A percentile compares a stretch with the other conserved stretches of the same genome.
Conservation (phyloP, 306 rosid genomes). For the Mimosa pudica region DNA sequence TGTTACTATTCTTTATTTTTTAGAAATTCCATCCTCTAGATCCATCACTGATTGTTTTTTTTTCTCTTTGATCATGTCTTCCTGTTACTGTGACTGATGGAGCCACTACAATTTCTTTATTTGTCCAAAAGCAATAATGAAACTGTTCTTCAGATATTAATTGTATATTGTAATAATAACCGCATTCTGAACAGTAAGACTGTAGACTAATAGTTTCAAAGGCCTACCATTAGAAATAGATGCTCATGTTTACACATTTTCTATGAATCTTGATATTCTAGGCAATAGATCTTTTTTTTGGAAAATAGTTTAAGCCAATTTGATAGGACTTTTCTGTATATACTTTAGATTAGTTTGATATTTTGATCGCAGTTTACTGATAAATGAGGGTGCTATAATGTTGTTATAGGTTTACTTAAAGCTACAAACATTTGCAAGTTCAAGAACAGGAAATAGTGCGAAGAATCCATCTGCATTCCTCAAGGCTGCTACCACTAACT, state of each 20-base stretch:
- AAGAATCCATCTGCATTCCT: slow-evolving; percentile 91
- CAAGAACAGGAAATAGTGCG: slow-evolving; percentile 74
- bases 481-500: slow-evolving; percentile 91
- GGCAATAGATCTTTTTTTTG: not conserved
- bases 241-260: not conserved
- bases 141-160: not conserved
- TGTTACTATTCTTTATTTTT: slow-evolving; percentile 25
- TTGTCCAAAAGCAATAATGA: not conserved
- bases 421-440: slow-evolving; percentile 75
- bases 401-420: slow-evolving; percentile 75
- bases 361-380: slow-evolving; percentile 9
- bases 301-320: no score
- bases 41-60: slow-evolving; percentile 4
- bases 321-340: no score
- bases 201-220: not conserved
- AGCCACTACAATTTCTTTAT: not conserved
- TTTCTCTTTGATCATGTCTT: not conserved
- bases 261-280: not conserved
- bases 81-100: not conserved
- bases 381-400: not conserved
- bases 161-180: not conserved
- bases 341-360: slow-evolving; percentile 4
- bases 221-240: not conserved
- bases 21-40: slow-evolving; percentile 19
- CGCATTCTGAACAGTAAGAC: not conserved